Evolutionary conservation across 192 early-diverging fungal species (phyloP), one percentile per base, ranked within the genome.

Genomic region (Funneliformis mosseae): DNA sequence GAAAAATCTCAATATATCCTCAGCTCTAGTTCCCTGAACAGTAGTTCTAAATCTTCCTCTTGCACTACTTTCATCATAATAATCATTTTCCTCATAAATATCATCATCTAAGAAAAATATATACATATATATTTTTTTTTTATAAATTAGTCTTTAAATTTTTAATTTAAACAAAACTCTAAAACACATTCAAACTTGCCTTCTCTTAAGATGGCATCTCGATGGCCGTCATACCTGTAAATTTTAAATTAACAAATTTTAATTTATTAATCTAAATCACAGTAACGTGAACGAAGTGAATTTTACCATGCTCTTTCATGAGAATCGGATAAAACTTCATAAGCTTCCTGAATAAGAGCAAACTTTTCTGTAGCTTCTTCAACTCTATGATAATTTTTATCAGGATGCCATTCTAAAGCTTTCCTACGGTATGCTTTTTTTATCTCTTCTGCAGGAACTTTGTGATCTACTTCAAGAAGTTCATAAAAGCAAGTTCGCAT

Each of bases 321-420:
- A 18, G 92, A 92, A 86, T 99, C 96, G 50, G 91, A 94, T 45
- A 99, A 86, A 2, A 96, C 93, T 81, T 98, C 95, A 83, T 99
- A 98, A 8, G 98, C 98, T 75, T 95, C 89, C 79, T 95, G 95
- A 69, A 99, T 94, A 73, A 94, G 86, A 1, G 95, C 92, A 90
- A 99, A 99, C 42, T 91, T 85, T 60, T 91, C 86, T 8, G 96
- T 98, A 7, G 97, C 92, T 82, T 97, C 95, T 64, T 96, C 94
- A 3, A 93, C 84, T 70, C 92, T 87, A 80, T 95, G 87, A 33
- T 85, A 84, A 88, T 99, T 97, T 83, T 97, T 97, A 88, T 91
- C 91, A 80, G 92, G 93, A 79, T 96, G 93, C 92, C 93, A 94
- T 82, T 91, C 83, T 27, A 95, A 83, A 18, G 94, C 94, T 77